Evolutionary conservation across 805 yeast genomes (phyloP).

Genomic region (Spathaspora arborariae): DNA sequence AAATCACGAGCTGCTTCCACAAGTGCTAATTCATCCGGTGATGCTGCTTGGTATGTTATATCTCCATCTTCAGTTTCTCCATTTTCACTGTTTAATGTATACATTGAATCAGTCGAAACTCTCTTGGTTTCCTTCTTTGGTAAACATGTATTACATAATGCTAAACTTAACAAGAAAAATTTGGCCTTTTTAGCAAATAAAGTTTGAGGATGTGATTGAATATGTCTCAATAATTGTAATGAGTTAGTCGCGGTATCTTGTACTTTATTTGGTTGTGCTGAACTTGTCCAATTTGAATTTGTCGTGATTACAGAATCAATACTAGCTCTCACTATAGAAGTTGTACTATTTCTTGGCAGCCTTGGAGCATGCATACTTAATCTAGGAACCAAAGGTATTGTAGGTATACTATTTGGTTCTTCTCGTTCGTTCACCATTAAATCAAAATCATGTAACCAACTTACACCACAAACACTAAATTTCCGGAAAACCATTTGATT

Average conservation of each 20-base stretch:
- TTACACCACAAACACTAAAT: constrained; percentile 79
- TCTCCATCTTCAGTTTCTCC: constrained; percentile 33
- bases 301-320: constrained; percentile 24
- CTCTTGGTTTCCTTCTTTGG: constrained; percentile 48
- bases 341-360: constrained; percentile 24
- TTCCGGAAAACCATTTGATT: constrained; percentile 91
- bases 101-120: neutral
- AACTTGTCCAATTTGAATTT: constrained; percentile 40
- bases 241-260: constrained; percentile 46
- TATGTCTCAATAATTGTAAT: constrained; percentile 58
- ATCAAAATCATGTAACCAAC: constrained; percentile 83
- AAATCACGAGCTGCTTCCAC: constrained; percentile 93
- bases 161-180: constrained; percentile 76
- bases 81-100: constrained; percentile 7
- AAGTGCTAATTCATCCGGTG: constrained; percentile 94
- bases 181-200: constrained; percentile 67
- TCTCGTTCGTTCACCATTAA: constrained; percentile 18
- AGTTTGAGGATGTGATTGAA: constrained; percentile 70
- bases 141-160: constrained; percentile 86
- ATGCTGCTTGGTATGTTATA: constrained; percentile 85
- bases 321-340: constrained; percentile 31
- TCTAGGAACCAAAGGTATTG: constrained; percentile 6
- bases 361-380: constrained; percentile 4
- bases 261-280: constrained; percentile 43
- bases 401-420: constrained; percentile 7